A percentile compares a stretch with the other conserved stretches of the same genome.
phyloP scores from a whole-genome alignment of 2,329 filamentous ascomycete genomes.

The Teratosphaeriaceae sp. region DNA sequence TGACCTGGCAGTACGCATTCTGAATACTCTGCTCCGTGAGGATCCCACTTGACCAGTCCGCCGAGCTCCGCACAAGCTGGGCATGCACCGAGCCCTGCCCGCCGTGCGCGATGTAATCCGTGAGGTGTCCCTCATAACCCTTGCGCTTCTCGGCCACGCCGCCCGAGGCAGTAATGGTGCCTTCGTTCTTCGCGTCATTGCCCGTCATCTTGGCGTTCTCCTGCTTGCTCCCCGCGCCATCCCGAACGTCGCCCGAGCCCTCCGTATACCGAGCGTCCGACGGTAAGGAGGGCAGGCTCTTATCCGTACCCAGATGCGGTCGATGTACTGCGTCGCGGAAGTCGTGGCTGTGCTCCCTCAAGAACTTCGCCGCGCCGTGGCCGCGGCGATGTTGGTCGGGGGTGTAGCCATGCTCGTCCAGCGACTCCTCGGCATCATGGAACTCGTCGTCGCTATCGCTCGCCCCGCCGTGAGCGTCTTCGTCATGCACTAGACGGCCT shows the following conservation, averaged over 20 bases:
- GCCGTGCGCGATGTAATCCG: conserved; percentile 13
- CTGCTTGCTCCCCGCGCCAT: conserved; percentile 13
- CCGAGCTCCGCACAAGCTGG: conserved; percentile 82
- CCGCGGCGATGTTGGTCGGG: conserved; percentile 23
- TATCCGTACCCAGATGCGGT: conserved; percentile 5
- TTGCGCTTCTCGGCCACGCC: conserved; percentile 26
- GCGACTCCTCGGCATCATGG: conserved; percentile 20
- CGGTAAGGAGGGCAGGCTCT: conserved; percentile 8
- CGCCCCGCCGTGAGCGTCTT: conserved; percentile 5
- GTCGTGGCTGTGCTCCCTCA: conserved; percentile 9
- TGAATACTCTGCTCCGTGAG: conserved; percentile 78
- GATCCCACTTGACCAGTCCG: conserved; percentile 91
- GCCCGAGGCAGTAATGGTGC: conserved; percentile 25
- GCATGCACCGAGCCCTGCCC: conserved; percentile 68
- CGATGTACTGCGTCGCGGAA: conserved; percentile 3
- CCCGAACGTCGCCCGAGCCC: neutral
- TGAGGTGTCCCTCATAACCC: conserved; percentile 19
- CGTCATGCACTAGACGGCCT: conserved; percentile 17
- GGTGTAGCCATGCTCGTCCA: conserved; percentile 29
- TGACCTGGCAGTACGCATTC: conserved; percentile 78
- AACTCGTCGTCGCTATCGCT: conserved; percentile 14
- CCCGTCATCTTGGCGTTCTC: conserved; percentile 27
- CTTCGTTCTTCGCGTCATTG: conserved; percentile 27
- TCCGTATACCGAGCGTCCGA: neutral
- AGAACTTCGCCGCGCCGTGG: conserved; percentile 21